phyloP scores from a whole-genome alignment of 257 asterid genomes.

The Salvia miltiorrhiza region DNA sequence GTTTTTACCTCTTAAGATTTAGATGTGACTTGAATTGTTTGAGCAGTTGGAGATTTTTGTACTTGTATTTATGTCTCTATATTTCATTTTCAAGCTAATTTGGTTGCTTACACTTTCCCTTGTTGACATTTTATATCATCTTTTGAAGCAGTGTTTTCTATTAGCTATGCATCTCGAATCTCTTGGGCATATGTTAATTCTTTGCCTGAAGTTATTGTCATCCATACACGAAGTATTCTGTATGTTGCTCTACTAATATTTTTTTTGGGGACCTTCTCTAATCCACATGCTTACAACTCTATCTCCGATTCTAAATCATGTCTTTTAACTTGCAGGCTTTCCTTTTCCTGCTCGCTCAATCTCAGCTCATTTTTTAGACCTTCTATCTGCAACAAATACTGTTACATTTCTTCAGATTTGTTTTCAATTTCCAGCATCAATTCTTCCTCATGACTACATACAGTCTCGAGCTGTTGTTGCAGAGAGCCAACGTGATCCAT shows the following conservation, averaged over 20 bases:
- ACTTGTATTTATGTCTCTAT: neutral
- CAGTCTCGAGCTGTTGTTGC: conserved; percentile 31
- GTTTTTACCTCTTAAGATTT: neutral
- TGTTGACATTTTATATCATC: neutral
- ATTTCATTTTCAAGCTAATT: neutral
- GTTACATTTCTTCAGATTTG: conserved; percentile 35
- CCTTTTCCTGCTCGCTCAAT: conserved; percentile 26
- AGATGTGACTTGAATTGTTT: neutral
- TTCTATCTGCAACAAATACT: conserved; percentile 28
- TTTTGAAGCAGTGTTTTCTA: neutral
- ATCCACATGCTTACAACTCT: conserved; percentile 22
- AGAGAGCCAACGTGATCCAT: conserved; percentile 29
- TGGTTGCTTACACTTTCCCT: neutral
- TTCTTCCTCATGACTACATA: conserved; percentile 35
- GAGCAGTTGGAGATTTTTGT: neutral
- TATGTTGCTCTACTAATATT: neutral
- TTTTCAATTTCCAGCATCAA: conserved; percentile 25
- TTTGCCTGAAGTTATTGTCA: neutral
- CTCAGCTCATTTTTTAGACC: conserved; percentile 31
- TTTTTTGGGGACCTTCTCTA: neutral
- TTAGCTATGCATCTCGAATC: neutral
- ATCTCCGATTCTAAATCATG: conserved; percentile 37
- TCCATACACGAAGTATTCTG: neutral
- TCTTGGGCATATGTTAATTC: neutral
- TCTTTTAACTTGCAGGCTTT: conserved; percentile 18